phyloP scores from a whole-genome alignment of 1,284 basidiomycete species.

The Irpex sp. region DNA sequence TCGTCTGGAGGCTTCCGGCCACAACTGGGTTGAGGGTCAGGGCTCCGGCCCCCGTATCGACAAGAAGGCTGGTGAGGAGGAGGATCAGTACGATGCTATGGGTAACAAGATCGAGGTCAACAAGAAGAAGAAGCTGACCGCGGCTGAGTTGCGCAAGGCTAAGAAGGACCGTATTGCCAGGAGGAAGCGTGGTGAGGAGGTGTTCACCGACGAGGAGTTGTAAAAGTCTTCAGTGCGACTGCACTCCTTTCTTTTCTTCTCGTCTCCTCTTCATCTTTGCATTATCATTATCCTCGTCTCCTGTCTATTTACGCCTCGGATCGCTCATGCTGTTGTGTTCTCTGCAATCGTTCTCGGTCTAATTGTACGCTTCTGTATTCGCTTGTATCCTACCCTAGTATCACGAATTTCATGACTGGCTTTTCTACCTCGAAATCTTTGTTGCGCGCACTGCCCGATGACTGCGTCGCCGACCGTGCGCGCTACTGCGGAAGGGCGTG shows the following conservation, averaged over 20 bases:
- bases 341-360: conserved; percentile 9
- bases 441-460: background rate
- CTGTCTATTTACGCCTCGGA: conserved; percentile 7
- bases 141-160: conserved; percentile 79
- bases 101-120: conserved; percentile 90
- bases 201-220: conserved; percentile 64
- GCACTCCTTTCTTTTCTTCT: conserved; percentile 19
- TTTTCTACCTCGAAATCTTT: background rate
- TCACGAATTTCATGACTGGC: conserved; percentile 5
- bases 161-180: conserved; percentile 97
- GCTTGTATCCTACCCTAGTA: conserved; percentile 6
- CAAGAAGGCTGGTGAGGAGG: conserved; percentile 84
- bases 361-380: conserved; percentile 10
- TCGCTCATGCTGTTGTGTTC: conserved; percentile 11
- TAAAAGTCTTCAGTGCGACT: conserved; percentile 28
- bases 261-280: conserved; percentile 10
- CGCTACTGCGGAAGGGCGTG: background rate
- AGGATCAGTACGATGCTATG: conserved; percentile 90
- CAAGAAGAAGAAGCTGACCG: conserved; percentile 83
- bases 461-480: background rate
- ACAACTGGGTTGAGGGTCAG: conserved; percentile 99
- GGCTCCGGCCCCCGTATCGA: conserved; percentile 90
- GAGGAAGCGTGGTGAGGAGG: conserved; percentile 79
- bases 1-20: conserved; percentile 89
- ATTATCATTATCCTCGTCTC: background rate